A percentile compares a stretch with the other conserved stretches of the same genome.
Evolutionary conservation across 352 stramenopile genomes (phyloP).

Genomic region (Pythium apleroticum): DNA sequence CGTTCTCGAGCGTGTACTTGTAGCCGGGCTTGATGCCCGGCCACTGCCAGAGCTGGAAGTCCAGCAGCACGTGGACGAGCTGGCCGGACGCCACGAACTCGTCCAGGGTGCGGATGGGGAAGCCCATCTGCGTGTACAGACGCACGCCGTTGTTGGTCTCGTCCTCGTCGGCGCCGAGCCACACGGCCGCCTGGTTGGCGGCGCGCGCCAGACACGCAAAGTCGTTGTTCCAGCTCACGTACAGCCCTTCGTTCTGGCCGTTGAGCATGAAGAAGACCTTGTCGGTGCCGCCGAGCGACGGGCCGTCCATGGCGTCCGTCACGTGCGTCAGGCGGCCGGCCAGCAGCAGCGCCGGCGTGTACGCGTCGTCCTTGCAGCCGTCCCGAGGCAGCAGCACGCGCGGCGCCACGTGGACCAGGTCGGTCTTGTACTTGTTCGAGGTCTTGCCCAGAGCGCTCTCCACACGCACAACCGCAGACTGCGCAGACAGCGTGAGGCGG

Average conservation of each 20-base stretch:
- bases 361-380: conserved; percentile 39
- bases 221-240: conserved; percentile 76
- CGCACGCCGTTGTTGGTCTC: conserved; percentile 69
- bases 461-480: conserved; percentile 16
- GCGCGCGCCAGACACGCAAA: conserved; percentile 56
- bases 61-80: conserved; percentile 74
- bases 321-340: conserved; percentile 40
- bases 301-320: conserved; percentile 55
- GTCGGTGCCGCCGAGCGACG: conserved; percentile 32
- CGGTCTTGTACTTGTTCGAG: conserved; percentile 63
- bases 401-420: conserved; percentile 42
- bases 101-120: conserved; percentile 44
- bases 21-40: conserved; percentile 75
- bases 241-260: conserved; percentile 73
- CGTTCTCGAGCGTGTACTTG: conserved; percentile 70
- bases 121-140: conserved; percentile 70
- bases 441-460: conserved; percentile 23
- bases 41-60: conserved; percentile 85
- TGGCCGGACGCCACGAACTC: conserved; percentile 51
- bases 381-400: conserved; percentile 38
- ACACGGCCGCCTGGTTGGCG: conserved; percentile 44
- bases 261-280: conserved; percentile 87
- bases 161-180: conserved; percentile 69
- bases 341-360: conserved; percentile 36
- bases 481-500: conserved; percentile 13